Conservation (phyloP, 2,329 filamentous ascomycete genomes). For the Fusarium chaquense region DNA sequence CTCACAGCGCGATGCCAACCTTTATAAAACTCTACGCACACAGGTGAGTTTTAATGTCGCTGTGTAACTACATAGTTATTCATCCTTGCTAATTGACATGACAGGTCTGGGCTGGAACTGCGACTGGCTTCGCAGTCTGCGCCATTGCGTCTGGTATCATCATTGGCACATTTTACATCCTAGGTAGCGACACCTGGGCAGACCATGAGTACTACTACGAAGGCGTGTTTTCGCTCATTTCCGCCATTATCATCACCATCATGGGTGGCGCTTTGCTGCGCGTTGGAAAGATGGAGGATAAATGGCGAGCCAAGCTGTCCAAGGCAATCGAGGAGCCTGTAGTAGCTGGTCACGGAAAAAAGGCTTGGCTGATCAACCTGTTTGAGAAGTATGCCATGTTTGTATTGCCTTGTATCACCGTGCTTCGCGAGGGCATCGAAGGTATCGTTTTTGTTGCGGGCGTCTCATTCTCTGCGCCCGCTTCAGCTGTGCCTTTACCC, state of each 20-base stretch:
- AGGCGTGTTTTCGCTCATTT: conserved; percentile 80
- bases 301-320: conserved; percentile 85
- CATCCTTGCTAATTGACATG: conserved; percentile 36
- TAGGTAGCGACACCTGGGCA: conserved; percentile 77
- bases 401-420: conserved; percentile 85
- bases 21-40: conserved; percentile 75
- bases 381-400: conserved; percentile 90
- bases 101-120: conserved; percentile 69
- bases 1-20: conserved; percentile 67
- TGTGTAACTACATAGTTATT: neutral
- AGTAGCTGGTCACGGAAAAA: conserved; percentile 56
- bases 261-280: conserved; percentile 85
- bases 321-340: conserved; percentile 71
- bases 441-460: conserved; percentile 90
- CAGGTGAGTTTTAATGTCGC: conserved; percentile 62
- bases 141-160: conserved; percentile 73
- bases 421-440: conserved; percentile 86
- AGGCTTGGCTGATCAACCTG: conserved; percentile 68
- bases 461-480: conserved; percentile 81
- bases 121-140: conserved; percentile 62
- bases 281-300: conserved; percentile 84
- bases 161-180: conserved; percentile 78
- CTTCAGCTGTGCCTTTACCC: conserved; percentile 80
- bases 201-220: conserved; percentile 83
- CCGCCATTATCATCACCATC: conserved; percentile 83